Evolutionary conservation across 2,329 filamentous ascomycete species (phyloP).

Genomic region (Madurella fahalii): DNA sequence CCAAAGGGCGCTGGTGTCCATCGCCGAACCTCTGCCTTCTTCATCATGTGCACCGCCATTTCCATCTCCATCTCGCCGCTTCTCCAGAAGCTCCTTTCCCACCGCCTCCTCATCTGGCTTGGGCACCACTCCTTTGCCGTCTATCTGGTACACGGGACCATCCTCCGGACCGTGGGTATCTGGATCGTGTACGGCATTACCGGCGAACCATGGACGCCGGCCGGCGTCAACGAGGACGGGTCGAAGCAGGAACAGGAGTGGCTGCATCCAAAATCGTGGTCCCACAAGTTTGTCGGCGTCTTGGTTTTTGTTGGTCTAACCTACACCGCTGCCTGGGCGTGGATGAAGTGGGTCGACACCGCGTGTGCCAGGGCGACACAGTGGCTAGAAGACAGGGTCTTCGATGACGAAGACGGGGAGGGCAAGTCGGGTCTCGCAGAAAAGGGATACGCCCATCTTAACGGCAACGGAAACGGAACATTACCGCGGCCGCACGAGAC

Average conservation of each 20-base stretch:
- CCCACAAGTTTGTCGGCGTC: conserved; percentile 39
- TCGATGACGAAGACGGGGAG: conserved; percentile 39
- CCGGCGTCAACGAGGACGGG: conserved; percentile 34
- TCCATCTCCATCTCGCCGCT: conserved; percentile 47
- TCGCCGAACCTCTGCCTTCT: conserved; percentile 45
- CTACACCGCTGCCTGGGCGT: conserved; percentile 45
- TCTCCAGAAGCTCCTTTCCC: conserved; percentile 46
- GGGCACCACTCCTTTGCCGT: conserved; percentile 54
- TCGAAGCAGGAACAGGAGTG: conserved; percentile 39
- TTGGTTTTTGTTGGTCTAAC: conserved; percentile 43
- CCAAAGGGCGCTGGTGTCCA: conserved; percentile 36
- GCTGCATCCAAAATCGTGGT: conserved; percentile 37
- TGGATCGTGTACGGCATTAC: conserved; percentile 51
- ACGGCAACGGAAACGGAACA: conserved; percentile 13
- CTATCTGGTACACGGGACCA: conserved; percentile 51
- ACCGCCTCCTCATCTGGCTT: conserved; percentile 48
- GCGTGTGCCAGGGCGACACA: conserved; percentile 45
- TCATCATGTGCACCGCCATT: conserved; percentile 45
- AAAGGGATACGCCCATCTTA: conserved; percentile 24
- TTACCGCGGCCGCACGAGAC: conserved; percentile 1
- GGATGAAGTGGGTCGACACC: conserved; percentile 49
- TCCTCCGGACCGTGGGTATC: conserved; percentile 47
- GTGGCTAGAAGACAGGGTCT: conserved; percentile 45
- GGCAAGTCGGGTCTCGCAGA: conserved; percentile 22
- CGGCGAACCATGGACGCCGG: conserved; percentile 25